These are phyloP conservation scores for Yamadazyma oceani DNA, from an alignment of 1,139 yeast genomes.

Conservation along the genomic window DNA sequence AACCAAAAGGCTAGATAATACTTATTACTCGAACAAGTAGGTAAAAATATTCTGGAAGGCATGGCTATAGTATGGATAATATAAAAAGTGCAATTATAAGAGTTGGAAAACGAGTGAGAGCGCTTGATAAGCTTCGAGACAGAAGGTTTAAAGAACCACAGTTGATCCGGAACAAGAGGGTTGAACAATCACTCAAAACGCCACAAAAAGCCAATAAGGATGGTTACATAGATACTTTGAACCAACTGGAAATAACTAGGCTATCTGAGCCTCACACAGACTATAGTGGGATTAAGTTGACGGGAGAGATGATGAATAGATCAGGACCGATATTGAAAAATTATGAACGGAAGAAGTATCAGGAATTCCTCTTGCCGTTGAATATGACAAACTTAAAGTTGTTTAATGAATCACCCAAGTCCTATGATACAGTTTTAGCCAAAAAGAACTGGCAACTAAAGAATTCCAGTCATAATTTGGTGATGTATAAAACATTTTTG, in stretches of 20 bases:
- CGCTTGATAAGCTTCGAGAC: conserved; percentile 11
- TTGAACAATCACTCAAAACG: neutral
- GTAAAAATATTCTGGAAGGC: neutral
- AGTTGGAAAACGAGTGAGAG: conserved; percentile 17
- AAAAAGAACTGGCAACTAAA: conserved; percentile 26
- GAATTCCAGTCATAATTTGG: conserved; percentile 18
- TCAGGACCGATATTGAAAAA: conserved; percentile 11
- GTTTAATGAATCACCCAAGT: conserved; percentile 22
- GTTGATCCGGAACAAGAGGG: neutral
- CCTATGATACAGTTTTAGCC: conserved; percentile 26
- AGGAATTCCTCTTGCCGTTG: conserved; percentile 39
- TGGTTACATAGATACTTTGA: too few relatives aligned
- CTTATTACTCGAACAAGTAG: too few relatives aligned
- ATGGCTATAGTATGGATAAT: conserved; percentile 11
- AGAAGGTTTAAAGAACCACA: conserved; percentile 3
- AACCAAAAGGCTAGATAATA: too few relatives aligned
- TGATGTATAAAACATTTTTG: conserved; percentile 24
- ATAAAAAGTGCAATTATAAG: conserved; percentile 18
- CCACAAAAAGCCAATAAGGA: too few relatives aligned
- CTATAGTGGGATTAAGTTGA: too few relatives aligned
- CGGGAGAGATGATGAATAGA: too few relatives aligned
- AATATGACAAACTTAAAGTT: conserved; percentile 36
- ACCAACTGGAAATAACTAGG: too few relatives aligned
- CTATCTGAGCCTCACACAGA: too few relatives aligned
- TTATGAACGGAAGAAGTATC: conserved; percentile 28